These are phyloP conservation scores for Candida anutae DNA, from an alignment of 1,139 yeast genomes.

Conservation along the genomic window DNA sequence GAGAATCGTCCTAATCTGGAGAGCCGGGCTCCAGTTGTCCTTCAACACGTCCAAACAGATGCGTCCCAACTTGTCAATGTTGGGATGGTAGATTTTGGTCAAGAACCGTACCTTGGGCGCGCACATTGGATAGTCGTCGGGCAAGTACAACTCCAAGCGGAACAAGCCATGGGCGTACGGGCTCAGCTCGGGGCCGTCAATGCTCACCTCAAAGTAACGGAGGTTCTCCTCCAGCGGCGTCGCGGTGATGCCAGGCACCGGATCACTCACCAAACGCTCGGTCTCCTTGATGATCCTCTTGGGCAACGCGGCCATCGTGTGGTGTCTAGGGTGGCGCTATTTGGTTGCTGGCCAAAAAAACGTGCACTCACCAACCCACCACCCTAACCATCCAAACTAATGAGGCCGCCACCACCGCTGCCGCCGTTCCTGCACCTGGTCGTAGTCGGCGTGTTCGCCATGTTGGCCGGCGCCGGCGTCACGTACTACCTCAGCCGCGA, in stretches of 20 bases:
- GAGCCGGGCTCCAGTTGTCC: conserved; percentile 94
- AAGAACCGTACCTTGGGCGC: conserved; percentile 91
- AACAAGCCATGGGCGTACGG: conserved; percentile 79
- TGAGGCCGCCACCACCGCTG: background rate
- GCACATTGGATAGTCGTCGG: conserved; percentile 88
- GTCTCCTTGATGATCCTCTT: conserved; percentile 93
- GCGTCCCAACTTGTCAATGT: conserved; percentile 89
- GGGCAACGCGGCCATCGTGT: conserved; percentile 57
- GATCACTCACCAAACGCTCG: conserved; percentile 84
- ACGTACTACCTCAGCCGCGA: conserved; percentile 31
- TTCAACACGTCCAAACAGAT: conserved; percentile 93
- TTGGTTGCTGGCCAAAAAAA: conserved; percentile 1
- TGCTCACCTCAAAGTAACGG: conserved; percentile 76
- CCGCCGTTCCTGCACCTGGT: conserved; percentile 29
- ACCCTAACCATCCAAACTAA: background rate
- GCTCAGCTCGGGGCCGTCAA: conserved; percentile 83
- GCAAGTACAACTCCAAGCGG: conserved; percentile 68
- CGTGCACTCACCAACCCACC: background rate
- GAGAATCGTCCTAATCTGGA: conserved; percentile 90
- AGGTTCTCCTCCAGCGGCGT: conserved; percentile 89
- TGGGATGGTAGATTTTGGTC: conserved; percentile 93
- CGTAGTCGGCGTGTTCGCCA: conserved; percentile 32
- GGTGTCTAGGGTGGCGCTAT: background rate
- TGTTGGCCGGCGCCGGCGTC: conserved; percentile 25
- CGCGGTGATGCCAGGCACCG: conserved; percentile 94